Base-by-base conservation (phyloP, 2,329 filamentous ascomycete genomes). In the Monilinia laxa region DNA sequence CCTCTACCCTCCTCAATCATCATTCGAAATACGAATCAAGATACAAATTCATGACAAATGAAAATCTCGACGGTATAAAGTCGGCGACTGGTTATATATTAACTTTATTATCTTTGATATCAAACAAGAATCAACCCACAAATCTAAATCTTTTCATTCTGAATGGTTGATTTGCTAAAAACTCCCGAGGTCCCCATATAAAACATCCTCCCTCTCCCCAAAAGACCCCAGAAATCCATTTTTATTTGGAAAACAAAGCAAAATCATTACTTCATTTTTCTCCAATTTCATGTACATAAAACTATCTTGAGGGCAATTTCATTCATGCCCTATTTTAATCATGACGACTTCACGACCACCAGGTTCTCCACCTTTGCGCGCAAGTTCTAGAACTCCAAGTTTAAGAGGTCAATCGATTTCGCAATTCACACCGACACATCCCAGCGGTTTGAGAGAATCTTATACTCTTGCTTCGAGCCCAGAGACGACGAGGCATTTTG, bases 371-470 rank as follows among this genome's bases (percentile, higher is more conserved):
- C 64, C 54, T 53, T 52, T 45, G 49, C 64, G 56, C 7, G 12
- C 53, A 23, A 52, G 38, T 49, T 55, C 57, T 12, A 49, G 57
- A 49, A 56, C 64, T 47, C 51, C 64, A 42, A 54, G 52, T 62
- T n/a, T 55, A 54, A 53, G 58, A 66, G 35, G 49, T 38, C 64
- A 65, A 53, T 49, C 49, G 16, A 31, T 53, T 31, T 55, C 52
- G 49, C 64, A 62, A n/a, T 66, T 66, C 58, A 66, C 57, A 62
- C 75, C 75, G 18, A 59, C 67, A 59, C 72, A 68, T 18, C 75
- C 75, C 31, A 74, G 72, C 62, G 68, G 70, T 59, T 64, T 76
- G 58, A 72, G 75, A 20, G 75, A 73, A 71, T 69, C 71, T 16
- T 73, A 75, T 23, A 73, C 73, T 1, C 14, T 74, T 23, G 64